Evolutionary conservation across 106 monocot species (phyloP).

Genomic region (Platanthera guangdongensis): DNA sequence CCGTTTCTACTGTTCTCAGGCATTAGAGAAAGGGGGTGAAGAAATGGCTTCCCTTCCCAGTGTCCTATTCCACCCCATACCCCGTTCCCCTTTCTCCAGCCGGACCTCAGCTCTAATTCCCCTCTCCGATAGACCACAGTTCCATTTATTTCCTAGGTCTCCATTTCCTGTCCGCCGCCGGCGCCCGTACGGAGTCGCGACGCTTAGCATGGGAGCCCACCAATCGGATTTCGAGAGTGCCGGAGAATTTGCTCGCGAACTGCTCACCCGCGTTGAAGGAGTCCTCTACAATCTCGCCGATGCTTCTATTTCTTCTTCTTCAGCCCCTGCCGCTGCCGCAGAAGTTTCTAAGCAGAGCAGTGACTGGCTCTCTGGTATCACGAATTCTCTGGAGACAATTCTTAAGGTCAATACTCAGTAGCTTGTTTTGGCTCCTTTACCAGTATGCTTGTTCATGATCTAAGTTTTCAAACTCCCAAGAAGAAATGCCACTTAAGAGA

Average conservation of each 20-base stretch:
- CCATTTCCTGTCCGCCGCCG: slow-evolving; percentile 6
- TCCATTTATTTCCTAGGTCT: background rate
- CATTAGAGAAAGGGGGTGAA: background rate
- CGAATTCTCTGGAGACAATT: slow-evolving; percentile 56
- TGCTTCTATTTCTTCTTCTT: slow-evolving; percentile 36
- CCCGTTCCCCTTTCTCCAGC: slow-evolving; percentile 7
- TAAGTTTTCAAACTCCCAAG: background rate
- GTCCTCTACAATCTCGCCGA: slow-evolving; percentile 69
- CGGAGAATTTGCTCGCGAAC: slow-evolving; percentile 17
- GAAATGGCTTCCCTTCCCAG: slow-evolving; percentile 26
- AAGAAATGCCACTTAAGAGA: background rate
- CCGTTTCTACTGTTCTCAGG: too few species aligned
- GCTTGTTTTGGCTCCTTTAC: background rate
- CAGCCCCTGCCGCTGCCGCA: slow-evolving; percentile 11
- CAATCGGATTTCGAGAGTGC: slow-evolving; percentile 25
- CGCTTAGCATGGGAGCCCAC: slow-evolving; percentile 7
- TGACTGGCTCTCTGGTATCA: slow-evolving; percentile 81
- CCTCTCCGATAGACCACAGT: slow-evolving; percentile 8
- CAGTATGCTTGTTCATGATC: background rate
- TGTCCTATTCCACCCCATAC: slow-evolving; percentile 9
- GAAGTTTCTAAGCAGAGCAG: slow-evolving; percentile 46
- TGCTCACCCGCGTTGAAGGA: slow-evolving; percentile 41
- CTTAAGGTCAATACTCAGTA: slow-evolving; percentile 46
- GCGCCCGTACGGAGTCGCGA: background rate
- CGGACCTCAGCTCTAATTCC: slow-evolving; percentile 1